phyloP scores from a whole-genome alignment of 2,329 filamentous ascomycete species.

The Scortechinia acanthostroma region DNA sequence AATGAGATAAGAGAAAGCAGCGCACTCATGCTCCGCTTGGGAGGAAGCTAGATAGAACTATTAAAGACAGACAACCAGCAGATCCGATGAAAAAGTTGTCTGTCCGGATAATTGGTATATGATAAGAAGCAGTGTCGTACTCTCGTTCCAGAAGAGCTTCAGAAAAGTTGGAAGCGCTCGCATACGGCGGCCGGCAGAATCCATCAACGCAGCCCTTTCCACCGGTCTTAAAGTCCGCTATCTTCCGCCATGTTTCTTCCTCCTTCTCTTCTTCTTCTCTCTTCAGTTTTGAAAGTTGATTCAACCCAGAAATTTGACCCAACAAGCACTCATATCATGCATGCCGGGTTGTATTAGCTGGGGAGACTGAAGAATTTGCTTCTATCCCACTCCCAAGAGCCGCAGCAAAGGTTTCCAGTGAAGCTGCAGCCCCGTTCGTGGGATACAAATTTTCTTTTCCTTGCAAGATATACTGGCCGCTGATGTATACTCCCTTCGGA shows the following conservation, averaged over 20 bases:
- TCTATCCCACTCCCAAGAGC: conserved; percentile 37
- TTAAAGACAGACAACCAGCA: neutral
- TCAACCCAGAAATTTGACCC: conserved; percentile 36
- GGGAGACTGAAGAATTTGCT: conserved; percentile 31
- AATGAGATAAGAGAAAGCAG: conserved; percentile 6
- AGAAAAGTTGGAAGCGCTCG: too few relatives aligned
- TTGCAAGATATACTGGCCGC: too few relatives aligned
- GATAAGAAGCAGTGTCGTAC: neutral
- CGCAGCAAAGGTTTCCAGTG: conserved; percentile 30
- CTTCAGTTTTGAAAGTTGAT: conserved; percentile 39
- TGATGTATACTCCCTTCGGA: too few relatives aligned
- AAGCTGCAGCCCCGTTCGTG: conserved; percentile 37
- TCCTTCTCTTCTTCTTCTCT: conserved; percentile 19
- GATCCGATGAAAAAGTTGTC: conserved; percentile 4
- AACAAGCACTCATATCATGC: conserved; percentile 26
- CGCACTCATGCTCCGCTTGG: too few relatives aligned
- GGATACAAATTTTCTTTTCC: conserved; percentile 22
- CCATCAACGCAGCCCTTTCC: too few relatives aligned
- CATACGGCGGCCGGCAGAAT: too few relatives aligned
- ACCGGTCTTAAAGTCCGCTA: neutral
- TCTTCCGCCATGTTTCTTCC: conserved; percentile 8
- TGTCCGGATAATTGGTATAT: neutral
- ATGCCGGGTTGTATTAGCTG: conserved; percentile 47
- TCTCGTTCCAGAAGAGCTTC: too few relatives aligned
- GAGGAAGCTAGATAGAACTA: conserved; percentile 9